These are phyloP conservation scores for Aegle marmelos DNA, from an alignment of 345 rosid genomes.

Conservation along the genomic window DNA sequence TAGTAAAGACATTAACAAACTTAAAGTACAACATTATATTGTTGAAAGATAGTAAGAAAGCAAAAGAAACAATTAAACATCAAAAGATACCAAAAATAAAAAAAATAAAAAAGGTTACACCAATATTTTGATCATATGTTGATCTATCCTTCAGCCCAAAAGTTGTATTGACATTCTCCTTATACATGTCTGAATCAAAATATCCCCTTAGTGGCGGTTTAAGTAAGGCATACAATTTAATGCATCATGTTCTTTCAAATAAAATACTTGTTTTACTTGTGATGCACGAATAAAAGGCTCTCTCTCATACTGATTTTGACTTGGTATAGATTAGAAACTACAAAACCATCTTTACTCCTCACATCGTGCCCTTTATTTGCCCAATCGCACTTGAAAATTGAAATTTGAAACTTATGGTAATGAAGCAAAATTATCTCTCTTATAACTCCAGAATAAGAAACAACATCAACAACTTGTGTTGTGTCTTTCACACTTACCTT, in stretches of 20 bases:
- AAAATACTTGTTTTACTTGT: not conserved
- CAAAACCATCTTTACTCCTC: not conserved
- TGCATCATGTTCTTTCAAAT: not conserved
- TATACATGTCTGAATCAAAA: not conserved
- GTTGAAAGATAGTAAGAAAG: too few species aligned
- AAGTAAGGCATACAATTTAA: not conserved
- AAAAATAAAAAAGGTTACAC: too few species aligned
- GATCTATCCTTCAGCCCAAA: not conserved
- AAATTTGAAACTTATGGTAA: not conserved
- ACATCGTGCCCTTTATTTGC: not conserved
- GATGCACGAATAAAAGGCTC: not conserved
- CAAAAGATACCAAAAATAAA: too few species aligned
- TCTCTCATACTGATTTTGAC: not conserved
- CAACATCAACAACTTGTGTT: not conserved
- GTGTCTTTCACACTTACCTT: not conserved
- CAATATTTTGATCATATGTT: not conserved
- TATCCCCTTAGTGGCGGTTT: not conserved
- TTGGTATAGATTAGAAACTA: not conserved
- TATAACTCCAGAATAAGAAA: not conserved
- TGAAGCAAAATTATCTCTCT: not conserved
- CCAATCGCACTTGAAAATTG: not conserved
- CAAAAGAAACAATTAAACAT: too few species aligned
- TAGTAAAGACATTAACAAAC: too few species aligned
- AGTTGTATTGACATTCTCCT: not conserved
- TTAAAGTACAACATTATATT: too few species aligned